These are phyloP conservation scores for Rhizopus delemar DNA, from an alignment of 371 early-diverging fungal species.

Conservation along the genomic window DNA sequence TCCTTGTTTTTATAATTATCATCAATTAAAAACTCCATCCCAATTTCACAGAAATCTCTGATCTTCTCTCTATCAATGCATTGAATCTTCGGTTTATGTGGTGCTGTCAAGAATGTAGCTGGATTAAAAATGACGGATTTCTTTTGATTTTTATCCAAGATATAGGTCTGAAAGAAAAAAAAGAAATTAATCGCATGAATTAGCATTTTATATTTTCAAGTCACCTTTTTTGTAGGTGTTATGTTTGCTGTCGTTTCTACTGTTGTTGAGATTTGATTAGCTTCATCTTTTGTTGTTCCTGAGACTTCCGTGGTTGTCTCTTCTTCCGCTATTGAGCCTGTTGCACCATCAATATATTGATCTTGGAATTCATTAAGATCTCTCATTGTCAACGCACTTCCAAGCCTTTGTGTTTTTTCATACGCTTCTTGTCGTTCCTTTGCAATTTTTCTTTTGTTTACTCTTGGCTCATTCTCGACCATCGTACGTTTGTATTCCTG, in stretches of 20 bases:
- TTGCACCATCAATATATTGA: slow-evolving; percentile 18
- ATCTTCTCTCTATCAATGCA: slow-evolving; percentile 5
- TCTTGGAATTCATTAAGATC: slow-evolving; percentile 18
- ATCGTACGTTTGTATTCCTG: slow-evolving; percentile 12
- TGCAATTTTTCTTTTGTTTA: slow-evolving; percentile 15
- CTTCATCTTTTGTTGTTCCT: slow-evolving; percentile 12
- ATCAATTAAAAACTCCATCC: slow-evolving; percentile 2
- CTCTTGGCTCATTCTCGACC: slow-evolving; percentile 19
- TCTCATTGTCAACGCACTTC: slow-evolving; percentile 17
- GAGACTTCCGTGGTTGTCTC: slow-evolving; percentile 9
- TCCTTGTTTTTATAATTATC: slow-evolving; percentile 5
- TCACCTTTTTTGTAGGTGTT: slow-evolving; percentile 15
- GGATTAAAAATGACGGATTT: slow-evolving; percentile 8
- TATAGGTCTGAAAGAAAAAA: slow-evolving; percentile 2
- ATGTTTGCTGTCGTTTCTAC: slow-evolving; percentile 12
- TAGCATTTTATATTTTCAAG: slow-evolving; percentile 17
- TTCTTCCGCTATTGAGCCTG: slow-evolving; percentile 16
- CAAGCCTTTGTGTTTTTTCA: slow-evolving; percentile 15
- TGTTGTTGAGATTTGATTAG: slow-evolving; percentile 10
- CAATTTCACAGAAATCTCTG: slow-evolving; percentile 7
- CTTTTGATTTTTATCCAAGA: slow-evolving; percentile 12
- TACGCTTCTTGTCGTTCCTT: slow-evolving; percentile 19
- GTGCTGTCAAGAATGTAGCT: slow-evolving; percentile 1
- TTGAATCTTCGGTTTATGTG: slow-evolving; percentile 9
- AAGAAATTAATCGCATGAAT: slow-evolving; percentile 12